Conservation (phyloP, 305 asterid genomes). For the Fraxinus nigra region DNA sequence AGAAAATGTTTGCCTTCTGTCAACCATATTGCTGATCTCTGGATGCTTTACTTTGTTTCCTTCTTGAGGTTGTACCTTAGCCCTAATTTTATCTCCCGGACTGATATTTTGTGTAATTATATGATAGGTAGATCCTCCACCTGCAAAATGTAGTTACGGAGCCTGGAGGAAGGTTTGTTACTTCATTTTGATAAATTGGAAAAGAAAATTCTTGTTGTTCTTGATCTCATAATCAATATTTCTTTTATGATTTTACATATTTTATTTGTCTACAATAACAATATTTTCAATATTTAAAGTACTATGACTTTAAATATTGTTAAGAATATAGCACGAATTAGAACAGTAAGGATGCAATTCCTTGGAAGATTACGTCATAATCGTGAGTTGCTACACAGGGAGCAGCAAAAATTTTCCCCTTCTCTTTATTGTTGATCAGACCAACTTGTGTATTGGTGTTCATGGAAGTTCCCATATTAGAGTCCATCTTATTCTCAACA, state of each 20-base stretch:
- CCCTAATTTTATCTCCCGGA: conserved; percentile 1
- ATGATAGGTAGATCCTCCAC: conserved; percentile 59
- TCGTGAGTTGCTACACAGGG: neutral
- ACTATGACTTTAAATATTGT: neutral
- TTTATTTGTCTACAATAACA: conserved; percentile 1
- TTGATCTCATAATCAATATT: neutral
- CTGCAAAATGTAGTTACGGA: conserved; percentile 41
- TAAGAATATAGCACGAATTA: neutral
- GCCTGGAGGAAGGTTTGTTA: conserved; percentile 61
- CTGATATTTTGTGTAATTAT: conserved; percentile 21
- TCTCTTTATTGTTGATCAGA: neutral
- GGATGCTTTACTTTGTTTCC: neutral
- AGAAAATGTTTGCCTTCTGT: neutral
- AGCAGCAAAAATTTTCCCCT: neutral
- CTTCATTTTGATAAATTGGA: conserved; percentile 7
- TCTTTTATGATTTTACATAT: neutral
- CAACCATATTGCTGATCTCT: neutral
- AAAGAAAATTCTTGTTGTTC: neutral
- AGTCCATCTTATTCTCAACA: neutral
- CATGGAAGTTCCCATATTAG: neutral
- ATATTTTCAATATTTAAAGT: neutral
- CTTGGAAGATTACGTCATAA: neutral
- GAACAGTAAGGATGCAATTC: neutral
- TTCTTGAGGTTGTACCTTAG: neutral
- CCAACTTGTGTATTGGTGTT: neutral